Conservation (phyloP, 2,329 filamentous ascomycete genomes). For the Blumeriella jaapii region DNA sequence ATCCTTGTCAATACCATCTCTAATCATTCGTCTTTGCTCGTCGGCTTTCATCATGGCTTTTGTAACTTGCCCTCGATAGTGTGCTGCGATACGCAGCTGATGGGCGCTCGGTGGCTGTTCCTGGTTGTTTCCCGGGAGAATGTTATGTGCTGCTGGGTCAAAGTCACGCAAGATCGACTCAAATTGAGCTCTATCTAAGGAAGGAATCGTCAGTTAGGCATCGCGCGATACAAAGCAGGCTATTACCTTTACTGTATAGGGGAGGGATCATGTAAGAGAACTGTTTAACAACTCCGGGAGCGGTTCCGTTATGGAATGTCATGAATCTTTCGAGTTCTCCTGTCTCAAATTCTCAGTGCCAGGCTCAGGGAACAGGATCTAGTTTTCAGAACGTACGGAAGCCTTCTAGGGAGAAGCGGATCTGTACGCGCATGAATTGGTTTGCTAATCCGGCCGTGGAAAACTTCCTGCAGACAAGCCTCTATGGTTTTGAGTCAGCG, state of each 20-base stretch:
- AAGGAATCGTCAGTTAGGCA: neutral
- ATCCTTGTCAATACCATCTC: conserved; percentile 13
- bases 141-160: neutral
- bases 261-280: conserved; percentile 42
- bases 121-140: neutral
- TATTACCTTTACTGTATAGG: conserved; percentile 3
- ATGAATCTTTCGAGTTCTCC: conserved; percentile 35
- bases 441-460: conserved; percentile 38
- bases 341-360: neutral
- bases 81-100: neutral
- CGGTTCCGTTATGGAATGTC: conserved; percentile 31
- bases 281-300: conserved; percentile 40
- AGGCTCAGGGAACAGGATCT: neutral
- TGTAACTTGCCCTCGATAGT: conserved; percentile 13
- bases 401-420: conserved; percentile 38
- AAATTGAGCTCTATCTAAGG: neutral
- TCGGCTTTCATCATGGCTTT: conserved; percentile 15
- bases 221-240: too few species aligned
- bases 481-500: conserved; percentile 30
- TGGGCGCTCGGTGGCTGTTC: neutral
- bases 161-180: conserved; percentile 1
- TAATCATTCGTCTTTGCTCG: conserved; percentile 19
- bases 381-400: conserved; percentile 27
- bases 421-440: conserved; percentile 39
- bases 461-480: conserved; percentile 36